phyloP scores from a whole-genome alignment of 2,329 filamentous ascomycete genomes.

The Neoscytalidium dimidiatum region DNA sequence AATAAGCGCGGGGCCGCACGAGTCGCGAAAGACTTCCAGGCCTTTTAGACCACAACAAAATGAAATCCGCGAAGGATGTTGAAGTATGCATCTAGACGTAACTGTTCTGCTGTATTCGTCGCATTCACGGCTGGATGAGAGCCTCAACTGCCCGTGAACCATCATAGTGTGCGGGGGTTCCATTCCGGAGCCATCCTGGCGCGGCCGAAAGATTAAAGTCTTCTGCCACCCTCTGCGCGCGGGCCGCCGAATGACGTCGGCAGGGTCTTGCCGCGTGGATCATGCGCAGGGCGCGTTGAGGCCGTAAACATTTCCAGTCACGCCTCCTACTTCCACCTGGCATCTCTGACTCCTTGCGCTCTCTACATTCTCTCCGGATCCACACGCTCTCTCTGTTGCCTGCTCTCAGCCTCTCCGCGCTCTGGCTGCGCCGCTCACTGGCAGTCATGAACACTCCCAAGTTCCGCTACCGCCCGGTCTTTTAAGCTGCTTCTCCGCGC shows the following conservation, averaged over 20 bases:
- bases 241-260: neutral
- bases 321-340: slow-evolving; percentile 11
- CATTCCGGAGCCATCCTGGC: too few species aligned
- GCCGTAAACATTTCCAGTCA: neutral
- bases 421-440: slow-evolving; percentile 7
- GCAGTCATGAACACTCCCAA: slow-evolving; percentile 11
- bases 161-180: too few species aligned
- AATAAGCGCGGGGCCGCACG: neutral
- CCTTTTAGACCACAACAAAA: too few species aligned
- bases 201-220: too few species aligned
- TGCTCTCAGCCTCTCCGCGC: neutral
- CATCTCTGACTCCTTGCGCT: neutral
- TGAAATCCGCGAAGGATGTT: too few species aligned
- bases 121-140: too few species aligned
- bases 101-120: too few species aligned
- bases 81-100: too few species aligned
- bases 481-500: neutral
- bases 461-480: neutral
- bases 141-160: too few species aligned
- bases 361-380: neutral
- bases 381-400: neutral
- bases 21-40: too few species aligned
- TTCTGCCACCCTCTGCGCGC: too few species aligned
- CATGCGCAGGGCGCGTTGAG: neutral
- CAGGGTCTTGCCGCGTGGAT: neutral